phyloP scores from a whole-genome alignment of 305 asterid species.

The Solanum hybrid region DNA sequence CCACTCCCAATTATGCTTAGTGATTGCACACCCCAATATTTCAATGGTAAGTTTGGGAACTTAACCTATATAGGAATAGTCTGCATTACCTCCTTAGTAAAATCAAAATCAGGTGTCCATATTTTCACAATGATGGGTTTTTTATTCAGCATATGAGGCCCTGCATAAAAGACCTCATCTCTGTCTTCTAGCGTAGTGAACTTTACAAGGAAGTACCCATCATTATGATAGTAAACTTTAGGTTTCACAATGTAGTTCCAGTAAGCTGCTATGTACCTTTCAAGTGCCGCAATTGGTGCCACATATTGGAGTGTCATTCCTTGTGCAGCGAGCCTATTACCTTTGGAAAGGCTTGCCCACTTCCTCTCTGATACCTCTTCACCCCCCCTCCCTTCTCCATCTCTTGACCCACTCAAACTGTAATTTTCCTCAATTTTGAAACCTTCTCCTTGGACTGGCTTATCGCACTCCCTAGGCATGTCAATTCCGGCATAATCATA shows the following conservation, averaged over 20 bases:
- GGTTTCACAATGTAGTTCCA: neutral
- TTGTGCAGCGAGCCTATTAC: neutral
- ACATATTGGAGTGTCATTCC: neutral
- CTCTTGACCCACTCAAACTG: neutral
- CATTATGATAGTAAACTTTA: neutral
- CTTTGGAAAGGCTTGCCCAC: neutral
- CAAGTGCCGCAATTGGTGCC: neutral
- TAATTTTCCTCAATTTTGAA: neutral
- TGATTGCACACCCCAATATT: neutral
- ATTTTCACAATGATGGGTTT: neutral
- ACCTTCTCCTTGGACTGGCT: neutral
- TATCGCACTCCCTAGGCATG: neutral
- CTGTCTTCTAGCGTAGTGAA: neutral
- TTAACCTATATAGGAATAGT: neutral
- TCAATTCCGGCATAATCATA: neutral
- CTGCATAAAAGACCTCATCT: neutral
- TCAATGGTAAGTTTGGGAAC: neutral
- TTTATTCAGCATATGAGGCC: neutral
- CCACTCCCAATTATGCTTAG: neutral
- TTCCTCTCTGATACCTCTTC: neutral
- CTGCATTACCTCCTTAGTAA: neutral
- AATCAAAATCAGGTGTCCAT: neutral
- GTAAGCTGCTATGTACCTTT: neutral
- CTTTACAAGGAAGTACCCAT: neutral
- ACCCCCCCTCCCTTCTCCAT: neutral